Percentiles rank a stretch among this genome's conserved stretches.
phyloP scores from a whole-genome alignment of 805 yeast species.

The Candida incommunis region DNA sequence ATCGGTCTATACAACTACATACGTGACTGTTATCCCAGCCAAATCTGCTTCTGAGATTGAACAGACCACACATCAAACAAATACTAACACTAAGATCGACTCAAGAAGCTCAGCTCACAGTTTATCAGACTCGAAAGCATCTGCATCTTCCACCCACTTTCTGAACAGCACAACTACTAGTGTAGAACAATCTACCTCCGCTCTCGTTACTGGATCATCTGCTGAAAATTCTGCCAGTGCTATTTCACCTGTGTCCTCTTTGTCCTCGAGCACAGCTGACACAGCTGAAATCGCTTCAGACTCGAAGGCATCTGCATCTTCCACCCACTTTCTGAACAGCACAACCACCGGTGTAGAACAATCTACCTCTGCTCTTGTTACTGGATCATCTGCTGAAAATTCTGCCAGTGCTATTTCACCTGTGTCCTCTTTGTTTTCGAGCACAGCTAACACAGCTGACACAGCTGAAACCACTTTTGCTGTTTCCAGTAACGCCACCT shows the following conservation, averaged over 20 bases:
- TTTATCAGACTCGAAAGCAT: slow-evolving; percentile 7
- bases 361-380: slow-evolving; percentile 14
- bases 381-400: slow-evolving; percentile 11
- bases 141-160: slow-evolving; percentile 57
- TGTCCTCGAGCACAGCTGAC: slow-evolving; percentile 10
- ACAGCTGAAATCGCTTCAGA: slow-evolving; percentile 9
- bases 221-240: slow-evolving; percentile 3
- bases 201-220: slow-evolving; percentile 12
- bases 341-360: slow-evolving; percentile 45
- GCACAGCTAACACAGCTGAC: slow-evolving; percentile 6
- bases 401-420: slow-evolving; percentile 1
- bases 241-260: slow-evolving; percentile 4
- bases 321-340: slow-evolving; percentile 63
- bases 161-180: slow-evolving; percentile 48
- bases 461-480: slow-evolving; percentile 3
- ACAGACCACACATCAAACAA: slow-evolving; percentile 4
- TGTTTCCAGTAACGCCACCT: slow-evolving; percentile 5
- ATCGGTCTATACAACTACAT: slow-evolving; percentile 15
- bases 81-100: too few relatives aligned
- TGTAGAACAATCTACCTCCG: slow-evolving; percentile 31
- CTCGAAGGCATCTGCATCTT: slow-evolving; percentile 25
- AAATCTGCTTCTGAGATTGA: slow-evolving; percentile 5
- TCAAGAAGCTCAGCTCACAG: slow-evolving; percentile 10
- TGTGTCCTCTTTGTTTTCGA: slow-evolving; percentile 4
- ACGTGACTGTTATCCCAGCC: slow-evolving; percentile 19